Evolutionary conservation across 371 early-diverging fungal species (phyloP).

Genomic region (Umbelopsis sp.): DNA sequence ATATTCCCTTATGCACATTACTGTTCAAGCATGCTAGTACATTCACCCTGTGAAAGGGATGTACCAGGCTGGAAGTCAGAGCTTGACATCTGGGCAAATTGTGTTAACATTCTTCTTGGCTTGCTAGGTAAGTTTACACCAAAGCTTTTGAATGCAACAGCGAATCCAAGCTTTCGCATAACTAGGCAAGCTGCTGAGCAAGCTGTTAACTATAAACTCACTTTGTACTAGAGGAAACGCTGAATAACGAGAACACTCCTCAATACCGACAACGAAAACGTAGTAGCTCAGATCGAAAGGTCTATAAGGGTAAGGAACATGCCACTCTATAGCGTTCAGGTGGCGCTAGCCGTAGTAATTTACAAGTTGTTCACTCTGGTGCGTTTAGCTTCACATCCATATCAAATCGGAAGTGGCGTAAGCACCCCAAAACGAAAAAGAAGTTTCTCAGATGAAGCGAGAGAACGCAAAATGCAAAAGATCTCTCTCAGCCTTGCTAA

Average conservation of each 20-base stretch:
- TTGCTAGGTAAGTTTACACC: conserved; percentile 36
- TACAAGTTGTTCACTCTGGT: background rate
- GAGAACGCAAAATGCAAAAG: conserved; percentile 48
- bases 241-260: conserved; percentile 7
- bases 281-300: conserved; percentile 21
- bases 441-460: conserved; percentile 35
- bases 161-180: conserved; percentile 14
- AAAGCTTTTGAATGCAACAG: background rate
- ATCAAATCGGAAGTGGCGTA: conserved; percentile 18
- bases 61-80: conserved; percentile 26
- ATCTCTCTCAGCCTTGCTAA: conserved; percentile 45
- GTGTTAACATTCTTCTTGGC: conserved; percentile 39
- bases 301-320: conserved; percentile 4
- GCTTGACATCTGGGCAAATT: conserved; percentile 41
- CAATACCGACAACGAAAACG: conserved; percentile 18
- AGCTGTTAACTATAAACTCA: background rate
- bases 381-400: conserved; percentile 16
- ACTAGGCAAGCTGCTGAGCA: background rate
- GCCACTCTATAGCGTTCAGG: background rate
- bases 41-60: conserved; percentile 16
- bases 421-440: conserved; percentile 43
- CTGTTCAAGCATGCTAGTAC: conserved; percentile 10
- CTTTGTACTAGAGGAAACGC: background rate
- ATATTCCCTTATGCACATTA: background rate
- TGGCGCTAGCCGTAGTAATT: too few species aligned